These are phyloP conservation scores for Cymodocea nodosa DNA, from an alignment of 116 monocot species.

Conservation along the genomic window DNA sequence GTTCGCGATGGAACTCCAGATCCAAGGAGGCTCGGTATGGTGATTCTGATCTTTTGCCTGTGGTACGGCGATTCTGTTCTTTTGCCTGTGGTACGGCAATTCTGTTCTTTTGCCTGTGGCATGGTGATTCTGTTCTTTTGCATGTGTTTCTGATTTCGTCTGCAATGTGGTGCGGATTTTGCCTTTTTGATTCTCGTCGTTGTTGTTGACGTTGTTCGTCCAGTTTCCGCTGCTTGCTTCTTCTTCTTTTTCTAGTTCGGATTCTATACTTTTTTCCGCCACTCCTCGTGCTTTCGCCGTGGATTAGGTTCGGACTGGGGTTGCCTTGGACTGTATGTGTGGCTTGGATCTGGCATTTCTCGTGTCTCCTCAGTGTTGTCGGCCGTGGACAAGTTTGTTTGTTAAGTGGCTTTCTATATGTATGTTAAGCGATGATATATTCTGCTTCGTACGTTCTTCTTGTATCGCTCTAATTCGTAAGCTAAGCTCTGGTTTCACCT, in stretches of 20 bases:
- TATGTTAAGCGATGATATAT: too few species aligned
- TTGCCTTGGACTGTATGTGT: neutral
- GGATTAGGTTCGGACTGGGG: neutral
- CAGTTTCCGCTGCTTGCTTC: neutral
- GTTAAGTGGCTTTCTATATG: too few species aligned
- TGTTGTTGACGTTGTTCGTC: neutral
- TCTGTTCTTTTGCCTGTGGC: neutral
- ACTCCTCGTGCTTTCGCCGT: neutral
- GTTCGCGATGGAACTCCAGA: too few species aligned
- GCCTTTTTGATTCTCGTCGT: too few species aligned
- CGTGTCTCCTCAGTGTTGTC: neutral
- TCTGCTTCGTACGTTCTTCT: too few species aligned
- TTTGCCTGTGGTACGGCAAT: neutral
- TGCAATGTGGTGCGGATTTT: too few species aligned
- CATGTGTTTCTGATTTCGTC: neutral
- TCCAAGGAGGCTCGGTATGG: too few species aligned
- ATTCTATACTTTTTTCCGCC: neutral
- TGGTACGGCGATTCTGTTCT: too few species aligned
- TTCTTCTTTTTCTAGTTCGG: neutral
- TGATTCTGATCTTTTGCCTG: neutral
- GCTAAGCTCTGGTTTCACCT: too few species aligned
- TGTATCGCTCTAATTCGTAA: too few species aligned
- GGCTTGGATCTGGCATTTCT: neutral
- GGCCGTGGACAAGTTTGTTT: too few species aligned
- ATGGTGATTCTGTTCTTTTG: too few species aligned